phyloP scores from a whole-genome alignment of 2,329 filamentous ascomycete genomes.

The Beauveria medogensis region DNA sequence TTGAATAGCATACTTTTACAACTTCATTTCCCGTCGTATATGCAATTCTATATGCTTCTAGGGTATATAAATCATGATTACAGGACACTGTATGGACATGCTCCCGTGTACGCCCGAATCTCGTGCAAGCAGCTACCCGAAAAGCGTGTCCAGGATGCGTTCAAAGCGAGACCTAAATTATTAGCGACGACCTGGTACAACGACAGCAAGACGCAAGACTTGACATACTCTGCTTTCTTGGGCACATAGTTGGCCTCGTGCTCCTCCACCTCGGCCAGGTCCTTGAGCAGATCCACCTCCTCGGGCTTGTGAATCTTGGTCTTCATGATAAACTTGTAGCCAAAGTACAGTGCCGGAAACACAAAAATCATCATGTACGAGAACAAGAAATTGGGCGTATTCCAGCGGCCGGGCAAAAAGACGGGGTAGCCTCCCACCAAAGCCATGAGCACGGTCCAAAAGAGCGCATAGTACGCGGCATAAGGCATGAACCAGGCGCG shows the following conservation, averaged over 20 bases:
- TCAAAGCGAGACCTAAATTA: conserved; percentile 12
- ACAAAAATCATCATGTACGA: conserved; percentile 68
- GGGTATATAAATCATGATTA: not conserved
- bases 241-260: conserved; percentile 56
- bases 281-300: conserved; percentile 55
- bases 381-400: conserved; percentile 63
- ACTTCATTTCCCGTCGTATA: not conserved
- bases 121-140: conserved; percentile 8
- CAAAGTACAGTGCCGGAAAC: conserved; percentile 60
- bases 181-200: not conserved
- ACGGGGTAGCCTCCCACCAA: conserved; percentile 70
- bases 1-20: no score
- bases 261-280: conserved; percentile 58
- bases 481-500: conserved; percentile 63
- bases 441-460: conserved; percentile 59
- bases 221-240: conserved; percentile 40
- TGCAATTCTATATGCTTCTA: not conserved
- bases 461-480: conserved; percentile 57
- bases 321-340: conserved; percentile 63
- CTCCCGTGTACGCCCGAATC: not conserved
- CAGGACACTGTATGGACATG: not conserved
- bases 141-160: conserved; percentile 17
- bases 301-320: conserved; percentile 48
- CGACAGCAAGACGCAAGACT: not conserved
- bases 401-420: conserved; percentile 63